Percentiles rank a stretch among this genome's conserved stretches.
These are phyloP conservation scores for Magnusiomyces starmeri DNA, from an alignment of 1,139 yeast genomes.

Conservation along the genomic window DNA sequence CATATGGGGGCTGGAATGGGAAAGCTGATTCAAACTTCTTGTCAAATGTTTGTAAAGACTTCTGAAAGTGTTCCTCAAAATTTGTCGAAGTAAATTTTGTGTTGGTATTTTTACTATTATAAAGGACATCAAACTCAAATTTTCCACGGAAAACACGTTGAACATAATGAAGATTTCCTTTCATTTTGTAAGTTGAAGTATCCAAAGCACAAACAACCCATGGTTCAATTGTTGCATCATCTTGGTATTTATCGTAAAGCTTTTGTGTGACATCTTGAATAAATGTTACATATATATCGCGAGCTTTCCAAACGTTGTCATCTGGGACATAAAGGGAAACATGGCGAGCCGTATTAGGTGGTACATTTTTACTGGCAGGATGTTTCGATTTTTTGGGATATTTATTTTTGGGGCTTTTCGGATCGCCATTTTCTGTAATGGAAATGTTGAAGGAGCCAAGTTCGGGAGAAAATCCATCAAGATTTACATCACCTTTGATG, in stretches of 20 bases:
- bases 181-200: constrained; percentile 47
- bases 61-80: constrained; percentile 38
- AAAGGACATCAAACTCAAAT: constrained; percentile 71
- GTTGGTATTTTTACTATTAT: constrained; percentile 42
- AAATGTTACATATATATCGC: constrained; percentile 63
- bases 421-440: constrained; percentile 26
- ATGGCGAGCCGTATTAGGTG: constrained; percentile 48
- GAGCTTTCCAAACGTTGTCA: constrained; percentile 71
- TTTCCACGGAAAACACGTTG: constrained; percentile 69
- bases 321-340: constrained; percentile 66
- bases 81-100: constrained; percentile 23
- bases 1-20: constrained; percentile 50
- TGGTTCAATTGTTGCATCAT: constrained; percentile 33
- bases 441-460: constrained; percentile 32
- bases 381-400: constrained; percentile 28
- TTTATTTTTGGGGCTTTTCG: constrained; percentile 22
- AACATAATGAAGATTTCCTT: constrained; percentile 71
- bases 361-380: constrained; percentile 28
- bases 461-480: constrained; percentile 31
- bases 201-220: constrained; percentile 45
- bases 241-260: constrained; percentile 37
- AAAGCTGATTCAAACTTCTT: constrained; percentile 50
- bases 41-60: constrained; percentile 41
- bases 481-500: constrained; percentile 28
- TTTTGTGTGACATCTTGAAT: constrained; percentile 58